Base-by-base conservation (phyloP, 2,329 filamentous ascomycete genomes). In the Plectosphaerella cucumerina region DNA sequence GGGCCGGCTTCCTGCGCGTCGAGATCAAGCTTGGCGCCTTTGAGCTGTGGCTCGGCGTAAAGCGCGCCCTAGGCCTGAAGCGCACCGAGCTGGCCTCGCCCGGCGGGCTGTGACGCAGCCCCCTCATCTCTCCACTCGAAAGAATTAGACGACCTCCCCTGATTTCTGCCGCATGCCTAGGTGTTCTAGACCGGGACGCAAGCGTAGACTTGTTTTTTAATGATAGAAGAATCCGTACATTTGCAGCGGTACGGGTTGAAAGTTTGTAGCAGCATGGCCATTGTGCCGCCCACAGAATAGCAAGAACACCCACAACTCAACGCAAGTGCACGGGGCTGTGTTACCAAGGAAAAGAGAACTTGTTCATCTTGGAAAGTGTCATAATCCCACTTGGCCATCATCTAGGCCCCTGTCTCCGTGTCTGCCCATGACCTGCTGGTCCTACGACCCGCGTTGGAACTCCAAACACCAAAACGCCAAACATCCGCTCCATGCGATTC, bases 1-100 rank as follows among this genome's bases (percentile, higher is more conserved):
- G 81, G 74, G 53, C 81, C 51, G 75, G 77, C 2, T 84, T 78
- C 58, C 63, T 83, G 44, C 71, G 82, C 31, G 81, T 87, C 5
- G 80, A 83, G 66, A 57, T 82, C 39, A 86, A 85, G 71, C 70
- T 88, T 31, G 79, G 81, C 58, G 71, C 72, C 6, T 86, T 86
- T 65, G 84, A 87, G 70, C 61, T 81, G 41, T 85, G 80, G 79
- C 65, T 87, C 33, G 69, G 68, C 23, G 55, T 79, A 6, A 82
- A 83, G 69, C 73, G 81, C 50, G 59, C 74, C 33, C 48, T 74
- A 14, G 72, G 72, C 10, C 39, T 61, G 42, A 52, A 54, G 55
- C 21, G 49, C 23, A 39, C 35, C 6, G 47, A 57, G 57, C 56
- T 57, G 15, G 17, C 51, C 9, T 44, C 49, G 12, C 55, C 53